A percentile compares a stretch with the other conserved stretches of the same genome.
These are phyloP conservation scores for Ophiostoma pallidulum DNA, from an alignment of 2,329 filamentous ascomycete genomes.

Conservation along the genomic window DNA sequence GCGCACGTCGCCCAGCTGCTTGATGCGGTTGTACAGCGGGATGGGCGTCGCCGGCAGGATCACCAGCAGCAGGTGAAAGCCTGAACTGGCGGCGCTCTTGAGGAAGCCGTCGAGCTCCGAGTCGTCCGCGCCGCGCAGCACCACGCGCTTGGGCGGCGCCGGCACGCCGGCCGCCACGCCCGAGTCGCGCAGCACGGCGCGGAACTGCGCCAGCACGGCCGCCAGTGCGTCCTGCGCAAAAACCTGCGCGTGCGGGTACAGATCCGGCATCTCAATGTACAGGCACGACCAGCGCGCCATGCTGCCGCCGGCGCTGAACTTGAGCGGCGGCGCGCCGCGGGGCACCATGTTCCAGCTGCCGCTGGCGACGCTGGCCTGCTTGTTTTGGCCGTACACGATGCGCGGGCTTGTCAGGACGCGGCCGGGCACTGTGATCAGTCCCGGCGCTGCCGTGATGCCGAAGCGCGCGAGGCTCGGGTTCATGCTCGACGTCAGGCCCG, in stretches of 20 bases:
- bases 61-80: conserved; percentile 35
- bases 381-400: conserved; percentile 39
- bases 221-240: background rate
- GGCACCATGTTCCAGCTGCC: conserved; percentile 51
- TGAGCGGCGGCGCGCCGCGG: conserved; percentile 23
- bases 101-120: conserved; percentile 4
- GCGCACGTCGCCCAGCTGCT: conserved; percentile 45
- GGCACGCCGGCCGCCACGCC: conserved; percentile 11
- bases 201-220: background rate
- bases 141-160: background rate
- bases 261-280: conserved; percentile 13
- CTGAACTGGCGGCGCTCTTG: background rate
- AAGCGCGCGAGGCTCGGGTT: conserved; percentile 33
- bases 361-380: conserved; percentile 16
- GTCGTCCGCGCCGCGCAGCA: conserved; percentile 1
- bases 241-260: background rate
- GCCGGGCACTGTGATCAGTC: conserved; percentile 53
- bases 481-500: conserved; percentile 33
- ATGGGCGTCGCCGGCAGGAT: conserved; percentile 34
- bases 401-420: conserved; percentile 39
- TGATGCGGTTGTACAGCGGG: conserved; percentile 46
- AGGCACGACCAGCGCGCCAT: conserved; percentile 34
- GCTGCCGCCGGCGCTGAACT: conserved; percentile 35
- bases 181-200: conserved; percentile 3
- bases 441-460: conserved; percentile 35